Evolutionary conservation across 2,329 filamentous ascomycete species (phyloP).

Genomic region (Graphilbum sp.): DNA sequence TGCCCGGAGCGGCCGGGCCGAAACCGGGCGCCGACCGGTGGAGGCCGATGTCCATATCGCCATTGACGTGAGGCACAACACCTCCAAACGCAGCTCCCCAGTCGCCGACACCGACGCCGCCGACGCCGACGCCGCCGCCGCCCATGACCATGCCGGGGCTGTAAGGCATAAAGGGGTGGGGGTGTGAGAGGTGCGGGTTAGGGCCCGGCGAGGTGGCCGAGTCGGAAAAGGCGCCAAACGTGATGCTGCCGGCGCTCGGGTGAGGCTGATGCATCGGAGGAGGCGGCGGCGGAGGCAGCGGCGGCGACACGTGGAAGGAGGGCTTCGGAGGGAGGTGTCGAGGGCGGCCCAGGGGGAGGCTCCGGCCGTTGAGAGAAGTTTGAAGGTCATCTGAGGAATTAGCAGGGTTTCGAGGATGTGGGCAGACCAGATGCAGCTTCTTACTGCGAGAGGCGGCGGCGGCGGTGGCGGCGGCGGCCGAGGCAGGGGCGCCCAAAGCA

Average conservation of each 20-base stretch:
- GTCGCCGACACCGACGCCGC: no score
- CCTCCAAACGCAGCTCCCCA: no score
- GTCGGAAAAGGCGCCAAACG: slow-evolving; percentile 37
- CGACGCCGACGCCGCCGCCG: no score
- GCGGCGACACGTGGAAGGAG: not conserved
- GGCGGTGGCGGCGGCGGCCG: no score
- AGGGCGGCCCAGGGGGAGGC: no score
- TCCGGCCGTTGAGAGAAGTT: no score
- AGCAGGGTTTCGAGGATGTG: no score
- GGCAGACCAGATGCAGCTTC: no score
- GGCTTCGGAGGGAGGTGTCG: no score
- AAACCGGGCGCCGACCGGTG: slow-evolving; percentile 20
- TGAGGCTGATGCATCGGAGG: slow-evolving; percentile 30
- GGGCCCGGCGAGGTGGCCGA: slow-evolving; percentile 44
- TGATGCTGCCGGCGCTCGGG: slow-evolving; percentile 36
- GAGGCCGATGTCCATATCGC: slow-evolving; percentile 6
- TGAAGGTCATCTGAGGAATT: no score
- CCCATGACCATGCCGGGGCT: slow-evolving; percentile 2
- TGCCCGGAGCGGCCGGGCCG: slow-evolving; percentile 40
- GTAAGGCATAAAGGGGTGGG: slow-evolving; percentile 15
- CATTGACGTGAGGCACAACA: not conserved
- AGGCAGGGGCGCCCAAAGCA: no score
- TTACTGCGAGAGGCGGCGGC: slow-evolving; percentile 1
- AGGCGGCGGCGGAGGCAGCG: not conserved
- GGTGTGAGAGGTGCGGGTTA: slow-evolving; percentile 8